Evolutionary conservation across 495 filamentous ascomycete species (phyloP), one percentile per base, ranked within the genome.

Genomic region (Hypoxylon perforatum): DNA sequence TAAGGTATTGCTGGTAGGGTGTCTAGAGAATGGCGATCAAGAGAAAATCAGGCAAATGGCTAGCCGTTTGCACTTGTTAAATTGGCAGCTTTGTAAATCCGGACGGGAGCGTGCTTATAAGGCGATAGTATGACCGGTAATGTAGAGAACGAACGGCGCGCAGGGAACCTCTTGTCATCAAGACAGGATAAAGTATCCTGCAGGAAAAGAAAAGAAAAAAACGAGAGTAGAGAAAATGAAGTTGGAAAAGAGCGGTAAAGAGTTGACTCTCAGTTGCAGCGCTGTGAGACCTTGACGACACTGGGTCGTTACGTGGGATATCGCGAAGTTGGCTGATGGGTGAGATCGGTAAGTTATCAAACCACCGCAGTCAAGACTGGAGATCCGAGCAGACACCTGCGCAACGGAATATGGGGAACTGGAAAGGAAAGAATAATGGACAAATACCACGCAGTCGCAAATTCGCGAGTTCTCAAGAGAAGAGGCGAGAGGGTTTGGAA

Each of bases 1-100:
- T 44, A 57, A 59, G 41, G 54, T 21, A 48, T 33, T 46, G 22
- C 50, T 51, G 58, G 52, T 58, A 49, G 50, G 63, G 61, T 65
- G 73, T 75, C 75, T 73, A 63, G 73, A 71, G 57, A 67, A 47
- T 28, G 76, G 59, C 61, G 77, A 80, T 76, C 78, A 76, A 72
- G 75, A 76, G 74, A 71, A 72, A 73, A 79, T 78, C 76, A 78
- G 57, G 73, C 70, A 73, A 48, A 50, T 41, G 55, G 14, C 19
- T 54, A 49, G 30, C 49, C 48, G 54, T 54, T 33, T 58, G 23
- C 48, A 48, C 54, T 53, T 50, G 38, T 41, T 44, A 15, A 35
- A 49, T 35, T 5, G 30, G 18, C 8, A 38, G 18, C 30, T 11
- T 42, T 48, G 30, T 12, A 45, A 19, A 45, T 35, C 18, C 23